Percentiles rank a stretch among this genome's conserved stretches.
These are phyloP conservation scores for Geum urbanum DNA, from an alignment of 306 rosid genomes.

Conservation along the genomic window DNA sequence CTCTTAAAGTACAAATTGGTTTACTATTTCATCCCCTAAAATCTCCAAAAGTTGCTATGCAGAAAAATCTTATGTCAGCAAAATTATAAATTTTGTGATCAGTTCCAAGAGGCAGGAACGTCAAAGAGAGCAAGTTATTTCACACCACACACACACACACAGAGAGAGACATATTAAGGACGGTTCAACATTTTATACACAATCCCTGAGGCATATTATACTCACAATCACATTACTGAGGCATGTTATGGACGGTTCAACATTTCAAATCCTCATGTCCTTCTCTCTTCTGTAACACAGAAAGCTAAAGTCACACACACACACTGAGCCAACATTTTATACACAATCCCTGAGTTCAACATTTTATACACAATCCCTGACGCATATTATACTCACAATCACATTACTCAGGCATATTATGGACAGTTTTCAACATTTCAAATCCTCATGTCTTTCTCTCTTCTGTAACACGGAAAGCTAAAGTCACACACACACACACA, in stretches of 20 bases:
- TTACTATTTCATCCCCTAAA: background rate
- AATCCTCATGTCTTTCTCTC: background rate
- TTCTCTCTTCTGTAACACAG: background rate
- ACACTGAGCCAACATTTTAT: too few species aligned
- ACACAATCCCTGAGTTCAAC: too few species aligned
- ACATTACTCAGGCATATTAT: background rate
- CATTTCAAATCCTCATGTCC: too few species aligned
- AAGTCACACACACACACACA: too few species aligned
- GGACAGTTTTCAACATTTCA: background rate
- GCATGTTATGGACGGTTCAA: background rate
- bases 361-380: too few species aligned
- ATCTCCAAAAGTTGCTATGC: background rate
- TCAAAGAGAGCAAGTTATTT: too few species aligned
- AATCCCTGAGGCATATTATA: too few species aligned
- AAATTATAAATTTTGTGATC: constrained; percentile 6
- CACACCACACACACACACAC: too few species aligned
- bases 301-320: background rate
- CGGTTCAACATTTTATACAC: too few species aligned
- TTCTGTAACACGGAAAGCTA: constrained; percentile 1
- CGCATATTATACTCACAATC: too few species aligned
- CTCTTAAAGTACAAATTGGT: background rate
- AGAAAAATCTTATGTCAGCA: background rate
- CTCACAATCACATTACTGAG: background rate
- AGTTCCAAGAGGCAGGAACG: background rate
- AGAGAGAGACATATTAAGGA: too few species aligned